Conservation (phyloP, 2,329 filamentous ascomycete genomes). For the Delphinella strobiligena region DNA sequence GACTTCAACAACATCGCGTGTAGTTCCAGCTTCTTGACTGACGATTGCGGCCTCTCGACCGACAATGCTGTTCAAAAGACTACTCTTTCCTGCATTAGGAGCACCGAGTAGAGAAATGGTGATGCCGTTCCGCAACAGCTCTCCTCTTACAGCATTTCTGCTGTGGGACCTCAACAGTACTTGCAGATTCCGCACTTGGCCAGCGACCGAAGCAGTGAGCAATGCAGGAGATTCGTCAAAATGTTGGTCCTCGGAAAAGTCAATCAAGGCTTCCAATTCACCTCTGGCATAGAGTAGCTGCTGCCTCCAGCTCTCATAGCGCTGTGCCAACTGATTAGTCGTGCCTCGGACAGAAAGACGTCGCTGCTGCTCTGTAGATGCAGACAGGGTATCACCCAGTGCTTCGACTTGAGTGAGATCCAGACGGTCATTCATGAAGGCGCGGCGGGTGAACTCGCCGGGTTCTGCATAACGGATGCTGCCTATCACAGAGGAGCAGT, state of each 20-base stretch:
- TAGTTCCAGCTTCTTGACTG: conserved; percentile 83
- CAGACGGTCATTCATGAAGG: conserved; percentile 76
- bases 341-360: conserved; percentile 71
- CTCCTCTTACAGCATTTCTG: conserved; percentile 65
- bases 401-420: conserved; percentile 73
- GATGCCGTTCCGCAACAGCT: conserved; percentile 76
- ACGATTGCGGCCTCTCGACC: conserved; percentile 93
- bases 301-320: conserved; percentile 74
- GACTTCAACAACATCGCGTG: conserved; percentile 85
- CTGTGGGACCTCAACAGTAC: conserved; percentile 56
- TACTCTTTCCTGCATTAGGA: conserved; percentile 92
- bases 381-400: conserved; percentile 47
- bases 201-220: conserved; percentile 57
- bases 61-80: conserved; percentile 77
- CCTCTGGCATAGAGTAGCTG: conserved; percentile 69
- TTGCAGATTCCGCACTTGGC: conserved; percentile 50
- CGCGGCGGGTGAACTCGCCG: conserved; percentile 87
- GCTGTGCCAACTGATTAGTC: conserved; percentile 50
- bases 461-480: conserved; percentile 77
- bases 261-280: conserved; percentile 88
- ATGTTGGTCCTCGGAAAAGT: conserved; percentile 95
- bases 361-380: conserved; percentile 83
- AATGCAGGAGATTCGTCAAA: conserved; percentile 76
- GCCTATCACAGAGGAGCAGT: conserved; percentile 23
- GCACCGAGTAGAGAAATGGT: conserved; percentile 76